Base-by-base conservation (phyloP, 2,329 filamentous ascomycete genomes). In the Akanthomyces lecanii region DNA sequence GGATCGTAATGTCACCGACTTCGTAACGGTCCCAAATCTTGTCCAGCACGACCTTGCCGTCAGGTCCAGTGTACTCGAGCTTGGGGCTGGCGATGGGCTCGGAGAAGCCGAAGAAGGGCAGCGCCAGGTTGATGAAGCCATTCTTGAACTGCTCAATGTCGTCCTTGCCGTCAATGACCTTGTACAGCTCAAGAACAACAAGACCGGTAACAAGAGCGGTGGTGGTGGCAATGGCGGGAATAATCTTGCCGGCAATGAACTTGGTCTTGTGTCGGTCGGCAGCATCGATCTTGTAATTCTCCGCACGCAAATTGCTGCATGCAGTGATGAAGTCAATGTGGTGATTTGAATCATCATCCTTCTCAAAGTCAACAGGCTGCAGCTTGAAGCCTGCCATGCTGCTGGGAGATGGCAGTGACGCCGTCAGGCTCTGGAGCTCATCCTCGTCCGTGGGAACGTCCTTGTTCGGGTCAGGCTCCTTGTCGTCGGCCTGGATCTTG, bases 141-240 rank as follows among this genome's bases (percentile, higher is more conserved):
- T 99, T 99, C 85, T 98, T 98, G 87, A 96, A 99, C 78, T 98
- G 91, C 79, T 98, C 95, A 67, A 97, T 89, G 69, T 98, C 92
- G n/a, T 84, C 86, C 82, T 99, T 97, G 73, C 92, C 94, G 72
- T 98, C 95, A 52, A 99, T 82, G 66, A 99, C 85, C 86, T 99
- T 99, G 88, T 91, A 97, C 54, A 98, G 80, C 80, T 99, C 95
- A 52, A 99, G 80, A 18, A 96, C 85, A 60, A 99, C 92, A 52
- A 99, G 83, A 64, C 95, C 95, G 3, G 95, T 99, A 14, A 98
- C 94, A 63, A 99, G 82, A 3, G 95, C 94, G 3, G 95, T 99
- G 0, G 95, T 98, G 3, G 95, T 99, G 51, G 95, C 95, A 76
- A 99, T 99, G 52, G 95, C 95, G 25, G 95, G 95, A 68, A 99